Evolutionary conservation across 1,284 basidiomycete species (phyloP).

Genomic region (Pisolithus thermaeus): DNA sequence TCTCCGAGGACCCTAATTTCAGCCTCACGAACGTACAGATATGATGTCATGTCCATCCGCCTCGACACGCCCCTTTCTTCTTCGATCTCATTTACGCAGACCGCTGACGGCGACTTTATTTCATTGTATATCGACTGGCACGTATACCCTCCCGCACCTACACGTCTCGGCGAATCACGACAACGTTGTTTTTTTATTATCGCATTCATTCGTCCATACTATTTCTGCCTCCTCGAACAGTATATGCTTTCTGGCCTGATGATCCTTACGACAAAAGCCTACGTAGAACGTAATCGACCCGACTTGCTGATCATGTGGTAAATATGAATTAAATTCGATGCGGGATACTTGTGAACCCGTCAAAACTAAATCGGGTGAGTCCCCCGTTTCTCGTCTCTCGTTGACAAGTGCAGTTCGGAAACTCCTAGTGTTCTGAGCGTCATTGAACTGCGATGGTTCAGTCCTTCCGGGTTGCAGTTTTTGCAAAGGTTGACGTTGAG

Average conservation of each 20-base stretch:
- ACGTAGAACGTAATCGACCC: background rate
- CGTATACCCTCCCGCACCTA: conserved; percentile 10
- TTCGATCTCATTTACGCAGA: conserved; percentile 6
- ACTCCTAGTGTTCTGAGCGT: too few species aligned
- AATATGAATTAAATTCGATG: background rate
- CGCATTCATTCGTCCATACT: conserved; percentile 19
- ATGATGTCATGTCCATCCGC: conserved; percentile 26
- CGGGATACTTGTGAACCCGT: too few species aligned
- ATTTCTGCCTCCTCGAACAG: conserved; percentile 12
- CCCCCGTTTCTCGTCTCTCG: too few species aligned
- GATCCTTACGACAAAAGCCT: conserved; percentile 3
- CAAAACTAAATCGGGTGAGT: too few species aligned
- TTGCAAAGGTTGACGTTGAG: too few species aligned
- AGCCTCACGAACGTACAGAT: conserved; percentile 17
- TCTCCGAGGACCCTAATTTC: conserved; percentile 22
- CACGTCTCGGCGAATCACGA: conserved; percentile 21
- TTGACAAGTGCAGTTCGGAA: too few species aligned
- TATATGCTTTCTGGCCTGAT: conserved; percentile 6
- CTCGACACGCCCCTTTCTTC: background rate
- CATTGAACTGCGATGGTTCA: too few species aligned
- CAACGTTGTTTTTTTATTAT: conserved; percentile 14
- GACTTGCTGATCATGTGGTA: background rate
- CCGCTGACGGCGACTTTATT: conserved; percentile 17
- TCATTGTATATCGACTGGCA: conserved; percentile 13
- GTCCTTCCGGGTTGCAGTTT: too few species aligned